Conservation (phyloP, 371 early-diverging fungal species). For the Caulochytrium protostelioides region DNA sequence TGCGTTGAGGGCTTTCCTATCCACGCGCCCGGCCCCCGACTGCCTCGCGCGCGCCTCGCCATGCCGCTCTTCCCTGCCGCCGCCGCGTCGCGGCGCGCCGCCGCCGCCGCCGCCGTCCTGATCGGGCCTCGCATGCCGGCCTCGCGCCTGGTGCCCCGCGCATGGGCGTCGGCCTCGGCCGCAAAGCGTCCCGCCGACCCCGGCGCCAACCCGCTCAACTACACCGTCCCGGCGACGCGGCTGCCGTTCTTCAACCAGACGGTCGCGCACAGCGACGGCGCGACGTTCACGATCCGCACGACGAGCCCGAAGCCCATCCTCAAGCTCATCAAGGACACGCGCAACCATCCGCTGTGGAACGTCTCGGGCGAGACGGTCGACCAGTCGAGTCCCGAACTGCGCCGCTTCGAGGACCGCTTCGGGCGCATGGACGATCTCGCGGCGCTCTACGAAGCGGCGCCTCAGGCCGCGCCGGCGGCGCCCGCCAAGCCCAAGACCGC, state of each 20-base stretch:
- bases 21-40: too few species aligned
- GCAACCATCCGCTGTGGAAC: conserved; percentile 86
- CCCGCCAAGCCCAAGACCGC: background rate
- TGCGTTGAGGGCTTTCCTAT: too few species aligned
- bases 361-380: conserved; percentile 35
- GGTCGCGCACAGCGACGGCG: conserved; percentile 70
- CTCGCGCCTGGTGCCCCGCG: too few species aligned
- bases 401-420: conserved; percentile 51
- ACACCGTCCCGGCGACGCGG: too few species aligned
- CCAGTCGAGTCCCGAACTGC: conserved; percentile 48
- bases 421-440: conserved; percentile 38
- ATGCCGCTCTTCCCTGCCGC: too few species aligned
- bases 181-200: too few species aligned
- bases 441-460: conserved; percentile 1
- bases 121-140: too few species aligned
- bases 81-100: too few species aligned
- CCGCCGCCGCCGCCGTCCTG: too few species aligned
- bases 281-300: conserved; percentile 55
- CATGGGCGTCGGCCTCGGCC: too few species aligned
- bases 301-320: conserved; percentile 66
- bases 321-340: conserved; percentile 68
- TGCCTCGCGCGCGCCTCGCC: too few species aligned
- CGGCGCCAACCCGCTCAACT: conserved; percentile 10
- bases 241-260: conserved; percentile 58
- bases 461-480: background rate